Conservation (phyloP, 78 protist genomes). For the Tieghemostelium lacteum region DNA sequence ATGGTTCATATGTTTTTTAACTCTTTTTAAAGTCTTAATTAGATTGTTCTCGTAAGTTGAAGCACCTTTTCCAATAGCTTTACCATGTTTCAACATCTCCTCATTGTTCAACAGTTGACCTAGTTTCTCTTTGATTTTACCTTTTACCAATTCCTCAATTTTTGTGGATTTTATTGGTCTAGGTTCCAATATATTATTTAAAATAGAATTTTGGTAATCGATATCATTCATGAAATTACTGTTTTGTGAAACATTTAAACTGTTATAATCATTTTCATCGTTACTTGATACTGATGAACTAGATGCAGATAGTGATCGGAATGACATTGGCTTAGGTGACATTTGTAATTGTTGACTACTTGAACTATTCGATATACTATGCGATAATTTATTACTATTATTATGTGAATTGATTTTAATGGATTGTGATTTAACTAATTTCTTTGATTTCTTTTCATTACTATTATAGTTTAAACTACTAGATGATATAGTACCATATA, state of each 20-base stretch:
- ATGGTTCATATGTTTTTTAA: not conserved
- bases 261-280: constrained; percentile 4
- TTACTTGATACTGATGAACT: not conserved
- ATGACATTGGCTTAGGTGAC: too few relatives aligned
- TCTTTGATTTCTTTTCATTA: constrained; percentile 1
- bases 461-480: not conserved
- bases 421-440: too few relatives aligned
- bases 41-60: constrained; percentile 22
- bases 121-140: constrained; percentile 32
- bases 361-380: too few relatives aligned
- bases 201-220: too few relatives aligned
- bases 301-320: not conserved
- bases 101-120: constrained; percentile 55
- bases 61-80: constrained; percentile 57
- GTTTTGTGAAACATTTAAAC: not conserved
- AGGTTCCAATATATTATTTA: constrained; percentile 37
- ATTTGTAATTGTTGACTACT: too few relatives aligned
- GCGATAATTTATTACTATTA: too few relatives aligned
- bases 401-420: too few relatives aligned
- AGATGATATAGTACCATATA: constrained; percentile 5
- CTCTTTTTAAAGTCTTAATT: constrained; percentile 11
- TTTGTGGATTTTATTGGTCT: constrained; percentile 11
- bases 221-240: not conserved
- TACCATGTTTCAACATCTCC: constrained; percentile 45
- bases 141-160: constrained; percentile 42